Evolutionary conservation across 2,329 filamentous ascomycete genomes (phyloP).

Genomic region (Whalleya microplaca): DNA sequence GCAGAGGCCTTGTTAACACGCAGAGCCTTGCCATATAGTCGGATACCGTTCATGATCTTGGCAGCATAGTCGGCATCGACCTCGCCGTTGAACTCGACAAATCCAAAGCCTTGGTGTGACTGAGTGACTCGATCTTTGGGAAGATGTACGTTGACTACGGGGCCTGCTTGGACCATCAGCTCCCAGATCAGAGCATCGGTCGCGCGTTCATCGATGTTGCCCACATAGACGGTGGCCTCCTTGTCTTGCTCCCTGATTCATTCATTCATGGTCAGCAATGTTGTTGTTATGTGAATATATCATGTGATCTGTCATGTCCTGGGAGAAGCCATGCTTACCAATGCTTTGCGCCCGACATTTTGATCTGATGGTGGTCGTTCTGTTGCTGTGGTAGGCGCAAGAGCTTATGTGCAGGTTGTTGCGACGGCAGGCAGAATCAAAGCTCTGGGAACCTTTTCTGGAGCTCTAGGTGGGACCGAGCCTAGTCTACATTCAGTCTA

Average conservation of each 20-base stretch:
- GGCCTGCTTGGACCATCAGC: slow-evolving; percentile 96
- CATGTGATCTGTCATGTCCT: no score
- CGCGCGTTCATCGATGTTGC: slow-evolving; percentile 96
- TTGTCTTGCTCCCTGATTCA: slow-evolving; percentile 99
- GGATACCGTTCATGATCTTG: slow-evolving; percentile 94
- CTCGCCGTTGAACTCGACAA: slow-evolving; percentile 96
- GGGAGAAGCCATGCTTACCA: slow-evolving; percentile 34
- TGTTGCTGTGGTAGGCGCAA: not conserved
- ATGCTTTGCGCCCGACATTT: slow-evolving; percentile 47
- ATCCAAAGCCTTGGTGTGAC: slow-evolving; percentile 96
- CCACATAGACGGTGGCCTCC: slow-evolving; percentile 96
- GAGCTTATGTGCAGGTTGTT: not conserved
- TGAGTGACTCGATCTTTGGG: slow-evolving; percentile 98
- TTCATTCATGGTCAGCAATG: no score
- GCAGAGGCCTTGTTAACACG: slow-evolving; percentile 92
- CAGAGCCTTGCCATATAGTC: slow-evolving; percentile 90
- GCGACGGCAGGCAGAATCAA: not conserved
- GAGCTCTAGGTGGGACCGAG: not conserved
- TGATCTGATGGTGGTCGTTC: slow-evolving; percentile 26
- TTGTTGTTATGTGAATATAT: no score
- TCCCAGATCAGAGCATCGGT: slow-evolving; percentile 92
- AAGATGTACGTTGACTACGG: slow-evolving; percentile 96
- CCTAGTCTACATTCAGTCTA: no score
- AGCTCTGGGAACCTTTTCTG: not conserved
- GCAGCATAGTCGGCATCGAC: slow-evolving; percentile 96